Percentiles rank a stretch among this genome's conserved stretches.
phyloP scores from a whole-genome alignment of 2,329 filamentous ascomycete species.

The Myriosclerotinia duriaeana region DNA sequence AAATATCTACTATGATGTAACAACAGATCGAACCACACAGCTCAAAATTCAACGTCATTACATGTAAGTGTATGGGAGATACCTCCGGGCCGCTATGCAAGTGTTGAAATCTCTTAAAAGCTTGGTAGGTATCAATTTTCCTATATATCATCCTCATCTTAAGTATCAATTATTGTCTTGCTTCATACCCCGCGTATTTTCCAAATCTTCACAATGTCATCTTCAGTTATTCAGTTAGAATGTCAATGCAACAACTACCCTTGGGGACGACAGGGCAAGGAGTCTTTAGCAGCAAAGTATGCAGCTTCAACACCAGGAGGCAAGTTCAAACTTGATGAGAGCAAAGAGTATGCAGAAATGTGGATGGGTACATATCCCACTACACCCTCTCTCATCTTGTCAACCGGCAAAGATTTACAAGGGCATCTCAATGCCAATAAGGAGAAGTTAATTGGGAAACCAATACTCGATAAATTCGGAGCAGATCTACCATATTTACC shows the following conservation, averaged over 20 bases:
- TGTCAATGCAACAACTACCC: conserved; percentile 51
- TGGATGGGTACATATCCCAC: conserved; percentile 66
- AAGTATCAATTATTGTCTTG: background rate
- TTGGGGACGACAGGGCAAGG: conserved; percentile 67
- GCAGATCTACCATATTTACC: conserved; percentile 69
- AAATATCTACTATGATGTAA: conserved; percentile 19
- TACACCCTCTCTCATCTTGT: conserved; percentile 62
- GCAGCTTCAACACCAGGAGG: conserved; percentile 64
- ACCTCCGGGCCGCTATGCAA: background rate
- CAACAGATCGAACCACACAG: background rate
- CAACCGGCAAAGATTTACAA: conserved; percentile 62
- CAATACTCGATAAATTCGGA: conserved; percentile 60
- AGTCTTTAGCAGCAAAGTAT: conserved; percentile 64
- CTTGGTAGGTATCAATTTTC: conserved; percentile 13
- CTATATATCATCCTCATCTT: background rate
- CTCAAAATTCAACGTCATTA: conserved; percentile 12
- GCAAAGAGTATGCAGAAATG: conserved; percentile 59
- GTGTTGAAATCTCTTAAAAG: background rate
- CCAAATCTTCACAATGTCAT: conserved; percentile 14
- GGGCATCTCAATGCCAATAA: conserved; percentile 63
- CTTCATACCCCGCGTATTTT: background rate
- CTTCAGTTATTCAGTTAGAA: conserved; percentile 51
- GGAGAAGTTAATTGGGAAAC: conserved; percentile 62
- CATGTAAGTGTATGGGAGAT: conserved; percentile 13
- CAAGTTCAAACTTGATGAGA: conserved; percentile 63